Evolutionary conservation across 1,284 basidiomycete genomes (phyloP), one percentile per base, ranked within the genome.

Genomic region (Vanrija pseudolonga): DNA sequence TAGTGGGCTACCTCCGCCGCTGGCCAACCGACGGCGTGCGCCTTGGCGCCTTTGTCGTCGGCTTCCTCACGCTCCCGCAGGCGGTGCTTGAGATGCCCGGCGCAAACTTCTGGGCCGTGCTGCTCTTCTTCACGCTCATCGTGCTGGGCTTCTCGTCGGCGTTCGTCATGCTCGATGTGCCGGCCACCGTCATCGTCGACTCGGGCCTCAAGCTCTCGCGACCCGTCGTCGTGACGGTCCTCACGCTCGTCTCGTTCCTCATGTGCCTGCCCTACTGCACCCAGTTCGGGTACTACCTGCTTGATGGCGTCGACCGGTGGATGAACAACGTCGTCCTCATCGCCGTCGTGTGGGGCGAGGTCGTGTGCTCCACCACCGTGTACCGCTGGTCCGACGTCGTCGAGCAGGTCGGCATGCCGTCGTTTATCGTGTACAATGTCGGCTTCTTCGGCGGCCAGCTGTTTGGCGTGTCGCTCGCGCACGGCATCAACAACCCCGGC

Each of bases 121-220:
- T 61, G 18, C 55, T 64, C 12, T 64, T 61, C 57, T 61, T 61
- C 51, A 64, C 62, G 3, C 49, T 64, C 39, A 64, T 64, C 40
- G 57, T 61, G 14, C 60, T 64, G 22, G 62, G 62, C 6, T 64
- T 64, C 51, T 46, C 39, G 12, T 59, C 57, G 7, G 62, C 62
- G 1, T 64, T 64, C 40, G 62, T 61, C 55, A 64, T 64, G 62
- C 57, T 64, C 41, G 62, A 64, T 46, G 62, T 61, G n/a, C 55
- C 55, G 15, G 59, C 57, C 17, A 64, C 62, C 1, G 42, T 61
- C 12, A 32, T 57, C 7, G 56, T 64, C 45, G 62, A 64, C 53
- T 45, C 51, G 23, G 62, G 62, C 7, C 36, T 53, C 22, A 50
- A 52, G 17, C 45, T 54, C 50, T 64, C 62, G 23, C 55, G 62